Conservation (phyloP, 2,329 filamentous ascomycete species). For the Penicillium frequentans region DNA sequence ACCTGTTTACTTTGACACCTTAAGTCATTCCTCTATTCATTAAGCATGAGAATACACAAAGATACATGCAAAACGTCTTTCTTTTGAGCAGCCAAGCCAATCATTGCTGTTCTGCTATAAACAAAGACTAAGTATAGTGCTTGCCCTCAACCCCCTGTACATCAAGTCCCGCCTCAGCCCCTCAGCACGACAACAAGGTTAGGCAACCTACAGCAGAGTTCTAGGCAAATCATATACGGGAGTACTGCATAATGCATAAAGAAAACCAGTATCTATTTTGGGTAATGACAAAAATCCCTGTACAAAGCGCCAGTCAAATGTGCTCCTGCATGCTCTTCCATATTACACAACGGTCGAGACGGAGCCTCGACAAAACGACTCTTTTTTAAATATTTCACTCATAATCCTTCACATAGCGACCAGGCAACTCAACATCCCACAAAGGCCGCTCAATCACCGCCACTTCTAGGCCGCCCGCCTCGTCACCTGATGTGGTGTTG, state of each 20-base stretch:
- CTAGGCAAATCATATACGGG: background rate
- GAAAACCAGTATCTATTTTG: constrained; percentile 11
- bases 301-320: constrained; percentile 24
- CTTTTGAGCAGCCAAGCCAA: background rate
- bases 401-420: constrained; percentile 64
- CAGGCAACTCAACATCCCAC: constrained; percentile 77
- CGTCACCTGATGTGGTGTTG: constrained; percentile 35
- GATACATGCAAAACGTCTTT: background rate
- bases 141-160: background rate
- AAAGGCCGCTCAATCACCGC: constrained; percentile 83
- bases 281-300: constrained; percentile 11
- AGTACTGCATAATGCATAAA: background rate
- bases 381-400: constrained; percentile 33
- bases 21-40: background rate
- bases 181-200: background rate
- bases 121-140: too few species aligned
- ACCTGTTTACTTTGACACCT: constrained; percentile 2
- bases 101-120: background rate
- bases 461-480: constrained; percentile 60
- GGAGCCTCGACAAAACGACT: constrained; percentile 1
- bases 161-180: background rate
- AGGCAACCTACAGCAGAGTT: background rate
- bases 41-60: background rate
- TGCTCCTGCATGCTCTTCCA: constrained; percentile 19
- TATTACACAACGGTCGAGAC: constrained; percentile 14